Conservation (phyloP, 1,284 basidiomycete genomes). For the Cutaneotrichosporon cavernicola region DNA sequence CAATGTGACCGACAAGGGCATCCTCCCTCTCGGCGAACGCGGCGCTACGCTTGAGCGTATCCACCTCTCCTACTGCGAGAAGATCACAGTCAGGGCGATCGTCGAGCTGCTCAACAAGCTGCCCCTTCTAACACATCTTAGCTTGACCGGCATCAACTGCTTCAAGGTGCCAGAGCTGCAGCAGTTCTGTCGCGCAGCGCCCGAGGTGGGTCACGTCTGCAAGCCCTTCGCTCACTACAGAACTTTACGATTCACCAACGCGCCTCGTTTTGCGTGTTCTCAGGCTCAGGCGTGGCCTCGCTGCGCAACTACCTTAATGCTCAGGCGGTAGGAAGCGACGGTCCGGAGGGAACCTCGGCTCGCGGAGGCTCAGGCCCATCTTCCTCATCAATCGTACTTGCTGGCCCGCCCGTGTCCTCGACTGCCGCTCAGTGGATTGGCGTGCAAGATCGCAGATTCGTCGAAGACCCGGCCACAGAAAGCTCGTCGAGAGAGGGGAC, state of each 20-base stretch:
- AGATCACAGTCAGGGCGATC: constrained; percentile 86
- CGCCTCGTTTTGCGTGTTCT: constrained; percentile 95
- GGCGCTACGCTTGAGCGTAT: constrained; percentile 87
- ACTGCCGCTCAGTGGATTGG: constrained; percentile 7
- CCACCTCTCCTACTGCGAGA: constrained; percentile 96
- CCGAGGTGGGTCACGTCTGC: constrained; percentile 62
- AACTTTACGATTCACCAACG: constrained; percentile 91
- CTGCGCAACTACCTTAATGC: constrained; percentile 69
- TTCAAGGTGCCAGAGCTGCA: constrained; percentile 85
- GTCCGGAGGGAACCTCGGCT: constrained; percentile 13
- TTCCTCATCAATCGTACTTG: constrained; percentile 5
- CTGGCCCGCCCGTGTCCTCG: constrained; percentile 4
- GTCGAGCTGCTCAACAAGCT: constrained; percentile 86
- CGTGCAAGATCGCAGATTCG: constrained; percentile 1
- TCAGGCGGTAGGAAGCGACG: constrained; percentile 8
- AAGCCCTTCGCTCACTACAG: constrained; percentile 52
- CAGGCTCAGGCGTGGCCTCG: constrained; percentile 82
- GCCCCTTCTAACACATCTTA: constrained; percentile 86
- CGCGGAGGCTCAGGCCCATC: constrained; percentile 11
- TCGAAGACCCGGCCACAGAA: neutral
- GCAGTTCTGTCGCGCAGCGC: constrained; percentile 83
- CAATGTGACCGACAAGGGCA: constrained; percentile 89
- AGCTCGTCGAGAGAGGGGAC: neutral
- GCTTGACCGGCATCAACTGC: constrained; percentile 90
- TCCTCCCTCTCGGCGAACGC: constrained; percentile 73